Evolutionary conservation across 208 protist genomes (phyloP), one percentile per base, ranked within the genome.

Genomic region (Strigomonas galati): DNA sequence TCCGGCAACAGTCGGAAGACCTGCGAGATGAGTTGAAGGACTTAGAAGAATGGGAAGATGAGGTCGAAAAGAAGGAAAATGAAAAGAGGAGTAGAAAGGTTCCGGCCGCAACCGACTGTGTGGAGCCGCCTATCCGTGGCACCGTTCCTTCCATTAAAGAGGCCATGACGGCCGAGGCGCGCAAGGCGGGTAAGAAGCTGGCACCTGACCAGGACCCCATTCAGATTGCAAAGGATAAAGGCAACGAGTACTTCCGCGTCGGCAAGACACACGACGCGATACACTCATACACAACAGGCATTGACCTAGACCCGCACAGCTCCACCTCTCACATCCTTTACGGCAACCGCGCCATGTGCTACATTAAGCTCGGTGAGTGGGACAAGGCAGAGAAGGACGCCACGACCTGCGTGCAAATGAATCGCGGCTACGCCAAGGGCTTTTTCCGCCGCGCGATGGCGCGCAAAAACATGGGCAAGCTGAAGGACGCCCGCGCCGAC

Each of bases 381-480:
- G 72, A 60, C 0, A 71, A 83, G 19, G 92, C 92, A 0, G 92
- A 97, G 65, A 77, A 80, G 53, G 92, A 97, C 60, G 85, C 89
- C 21, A 85, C 85, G 12, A 80, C 66, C 5, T 93, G 86, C 55
- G 56, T 95, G 48, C 79, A 87, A 54, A 72, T 93, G 76, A 91
- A 93, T 62, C 77, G 75, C n/a, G 76, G 72, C 19, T 94, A 95
- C 58, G 72, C 85, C 9, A 97, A 97, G 74, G 92, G 74, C 1
- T 95, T 92, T 68, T 97, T 85, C 66, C 82, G 92, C 37, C 82
- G 92, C 24, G 92, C 89, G 24, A 65, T 95, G 40, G 87, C 92
- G 15, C 79, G 92, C 61, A 94, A 92, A 48, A 77, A 87, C 51
- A 75, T 93, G 30, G 71, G 74, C n/a, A 92, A 94, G 49, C 62